Conservation (phyloP, 2,329 filamentous ascomycete species). For the Diaporthe citrichinensis region DNA sequence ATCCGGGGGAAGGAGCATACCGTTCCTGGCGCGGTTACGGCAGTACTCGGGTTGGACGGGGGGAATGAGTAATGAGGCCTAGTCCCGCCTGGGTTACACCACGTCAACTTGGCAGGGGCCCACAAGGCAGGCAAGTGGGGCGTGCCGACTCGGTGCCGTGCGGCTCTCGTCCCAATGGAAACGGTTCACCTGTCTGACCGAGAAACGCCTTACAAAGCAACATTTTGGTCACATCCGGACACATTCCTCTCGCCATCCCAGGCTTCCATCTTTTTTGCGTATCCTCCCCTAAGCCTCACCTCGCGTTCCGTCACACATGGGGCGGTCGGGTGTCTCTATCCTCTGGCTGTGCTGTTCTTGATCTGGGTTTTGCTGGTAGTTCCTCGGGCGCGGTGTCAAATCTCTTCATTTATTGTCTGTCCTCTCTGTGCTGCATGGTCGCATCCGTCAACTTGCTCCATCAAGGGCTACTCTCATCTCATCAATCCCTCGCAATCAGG, state of each 20-base stretch:
- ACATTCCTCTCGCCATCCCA: slow-evolving; percentile 2
- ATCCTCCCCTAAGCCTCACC: not conserved
- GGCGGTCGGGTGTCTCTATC: not conserved
- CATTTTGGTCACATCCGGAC: slow-evolving; percentile 11
- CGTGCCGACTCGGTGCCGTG: slow-evolving; percentile 30
- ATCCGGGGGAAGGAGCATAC: not conserved
- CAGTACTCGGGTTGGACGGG: slow-evolving; percentile 6
- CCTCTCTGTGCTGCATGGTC: not conserved
- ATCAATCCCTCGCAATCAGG: not conserved
- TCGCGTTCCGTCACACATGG: slow-evolving; percentile 3
- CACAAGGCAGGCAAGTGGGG: slow-evolving; percentile 27
- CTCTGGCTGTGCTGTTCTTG: slow-evolving; percentile 7
- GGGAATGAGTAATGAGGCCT: slow-evolving; percentile 5
- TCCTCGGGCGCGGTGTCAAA: not conserved
- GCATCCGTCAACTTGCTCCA: not conserved
- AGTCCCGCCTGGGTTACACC: slow-evolving; percentile 23
- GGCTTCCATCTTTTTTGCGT: not conserved
- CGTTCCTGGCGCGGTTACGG: not conserved
- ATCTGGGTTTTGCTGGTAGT: not conserved
- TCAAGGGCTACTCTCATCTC: not conserved
- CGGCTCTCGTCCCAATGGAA: slow-evolving; percentile 25
- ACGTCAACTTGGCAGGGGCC: slow-evolving; percentile 26
- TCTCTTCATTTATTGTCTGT: not conserved
- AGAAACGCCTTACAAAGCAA: slow-evolving; percentile 28
- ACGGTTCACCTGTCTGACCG: slow-evolving; percentile 4